These are phyloP conservation scores for Yarrowia sp. DNA, from an alignment of 805 yeast species.

Conservation along the genomic window DNA sequence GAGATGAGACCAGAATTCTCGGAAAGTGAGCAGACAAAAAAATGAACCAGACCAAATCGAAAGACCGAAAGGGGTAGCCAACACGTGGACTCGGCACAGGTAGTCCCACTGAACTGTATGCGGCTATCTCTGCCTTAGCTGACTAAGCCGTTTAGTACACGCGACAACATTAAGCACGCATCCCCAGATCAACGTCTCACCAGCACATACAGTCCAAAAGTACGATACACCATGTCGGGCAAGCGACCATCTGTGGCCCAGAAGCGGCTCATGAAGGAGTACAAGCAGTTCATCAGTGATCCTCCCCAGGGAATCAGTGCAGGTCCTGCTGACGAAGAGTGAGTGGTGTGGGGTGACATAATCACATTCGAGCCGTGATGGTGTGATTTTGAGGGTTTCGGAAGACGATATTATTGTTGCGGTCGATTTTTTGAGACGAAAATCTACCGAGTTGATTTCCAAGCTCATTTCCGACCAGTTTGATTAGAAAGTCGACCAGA, in stretches of 20 bases:
- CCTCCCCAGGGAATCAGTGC: slow-evolving; percentile 96
- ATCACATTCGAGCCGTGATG: neutral
- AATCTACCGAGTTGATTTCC: neutral
- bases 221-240: slow-evolving; percentile 8
- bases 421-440: neutral
- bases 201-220: neutral
- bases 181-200: slow-evolving; percentile 22
- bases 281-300: slow-evolving; percentile 77
- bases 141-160: neutral
- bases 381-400: neutral
- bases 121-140: neutral
- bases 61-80: no score
- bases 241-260: slow-evolving; percentile 25
- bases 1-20: neutral
- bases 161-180: slow-evolving; percentile 22
- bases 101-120: no score
- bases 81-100: no score
- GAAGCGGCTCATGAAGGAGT: slow-evolving; percentile 73
- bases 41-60: no score
- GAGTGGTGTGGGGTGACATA: slow-evolving; percentile 24
- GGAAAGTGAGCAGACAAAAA: neutral
- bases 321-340: slow-evolving; percentile 74
- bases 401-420: neutral
- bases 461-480: neutral
- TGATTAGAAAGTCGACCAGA: neutral